Conservation (phyloP, 495 filamentous ascomycete genomes). For the Penicillium paxilli region DNA sequence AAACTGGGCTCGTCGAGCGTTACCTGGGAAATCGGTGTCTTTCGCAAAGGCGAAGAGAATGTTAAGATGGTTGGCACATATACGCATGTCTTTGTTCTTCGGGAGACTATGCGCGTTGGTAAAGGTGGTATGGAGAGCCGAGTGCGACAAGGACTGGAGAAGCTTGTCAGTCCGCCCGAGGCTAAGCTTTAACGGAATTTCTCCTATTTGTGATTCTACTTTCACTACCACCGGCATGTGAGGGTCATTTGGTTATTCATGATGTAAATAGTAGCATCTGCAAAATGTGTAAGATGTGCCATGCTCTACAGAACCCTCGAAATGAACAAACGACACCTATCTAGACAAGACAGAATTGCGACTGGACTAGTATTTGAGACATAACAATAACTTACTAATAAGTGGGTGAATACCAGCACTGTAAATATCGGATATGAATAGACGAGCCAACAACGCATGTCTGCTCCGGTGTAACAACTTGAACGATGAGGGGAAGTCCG, state of each 20-base stretch:
- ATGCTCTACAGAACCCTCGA: too few relatives aligned
- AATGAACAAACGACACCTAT: too few relatives aligned
- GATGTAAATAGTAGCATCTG: neutral
- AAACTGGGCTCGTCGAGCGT: conserved; percentile 85
- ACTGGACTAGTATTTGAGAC: too few relatives aligned
- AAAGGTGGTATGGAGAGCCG: conserved; percentile 47
- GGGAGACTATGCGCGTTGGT: conserved; percentile 65
- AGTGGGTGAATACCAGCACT: too few relatives aligned
- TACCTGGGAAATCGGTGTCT: conserved; percentile 90
- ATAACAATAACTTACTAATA: too few relatives aligned
- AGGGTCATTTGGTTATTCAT: too few relatives aligned
- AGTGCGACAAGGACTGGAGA: conserved; percentile 46
- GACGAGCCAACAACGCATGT: too few relatives aligned
- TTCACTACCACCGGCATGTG: too few relatives aligned
- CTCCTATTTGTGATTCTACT: neutral
- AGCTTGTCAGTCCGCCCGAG: conserved; percentile 37
- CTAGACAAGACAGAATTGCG: too few relatives aligned
- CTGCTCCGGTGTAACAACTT: too few relatives aligned
- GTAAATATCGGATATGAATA: too few relatives aligned
- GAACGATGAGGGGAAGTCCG: neutral
- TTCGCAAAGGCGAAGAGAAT: conserved; percentile 69
- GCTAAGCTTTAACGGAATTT: conserved; percentile 23
- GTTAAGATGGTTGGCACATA: conserved; percentile 86
- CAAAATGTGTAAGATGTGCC: neutral
- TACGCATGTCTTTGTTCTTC: conserved; percentile 85